These are phyloP conservation scores for Candida coleopterorum DNA, from an alignment of 805 yeast species.

Conservation along the genomic window DNA sequence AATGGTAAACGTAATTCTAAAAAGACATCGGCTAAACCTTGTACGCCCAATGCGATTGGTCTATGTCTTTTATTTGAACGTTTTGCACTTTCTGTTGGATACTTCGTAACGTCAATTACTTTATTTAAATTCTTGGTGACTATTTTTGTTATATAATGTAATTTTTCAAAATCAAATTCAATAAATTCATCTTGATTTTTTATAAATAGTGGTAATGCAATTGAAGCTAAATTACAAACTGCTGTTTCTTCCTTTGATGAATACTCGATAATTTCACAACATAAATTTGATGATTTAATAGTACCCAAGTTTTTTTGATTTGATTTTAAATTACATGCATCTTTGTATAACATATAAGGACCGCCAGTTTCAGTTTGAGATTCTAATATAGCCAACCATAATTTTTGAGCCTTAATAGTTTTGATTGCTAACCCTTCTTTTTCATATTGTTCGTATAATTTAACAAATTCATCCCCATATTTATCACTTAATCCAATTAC, in stretches of 20 bases:
- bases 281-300: conserved; percentile 88
- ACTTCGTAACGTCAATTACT: conserved; percentile 78
- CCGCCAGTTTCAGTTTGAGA: conserved; percentile 96
- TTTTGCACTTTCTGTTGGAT: conserved; percentile 78
- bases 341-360: conserved; percentile 93
- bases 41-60: conserved; percentile 97
- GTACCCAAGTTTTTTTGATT: conserved; percentile 91
- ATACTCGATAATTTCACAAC: conserved; percentile 92
- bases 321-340: conserved; percentile 79
- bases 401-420: conserved; percentile 77
- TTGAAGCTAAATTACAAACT: conserved; percentile 89
- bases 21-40: conserved; percentile 90
- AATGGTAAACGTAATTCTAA: conserved; percentile 78
- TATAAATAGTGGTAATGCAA: conserved; percentile 81
- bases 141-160: conserved; percentile 75
- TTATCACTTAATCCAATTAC: conserved; percentile 82
- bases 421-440: conserved; percentile 57
- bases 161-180: conserved; percentile 63
- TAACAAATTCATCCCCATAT: conserved; percentile 80
- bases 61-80: conserved; percentile 76
- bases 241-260: conserved; percentile 91
- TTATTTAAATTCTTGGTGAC: conserved; percentile 73
- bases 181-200: conserved; percentile 30
- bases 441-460: conserved; percentile 70
- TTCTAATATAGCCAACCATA: conserved; percentile 86